Evolutionary conservation across 2,329 filamentous ascomycete genomes (phyloP), one percentile per base, ranked within the genome.

Genomic region (Colletotrichum sp.): DNA sequence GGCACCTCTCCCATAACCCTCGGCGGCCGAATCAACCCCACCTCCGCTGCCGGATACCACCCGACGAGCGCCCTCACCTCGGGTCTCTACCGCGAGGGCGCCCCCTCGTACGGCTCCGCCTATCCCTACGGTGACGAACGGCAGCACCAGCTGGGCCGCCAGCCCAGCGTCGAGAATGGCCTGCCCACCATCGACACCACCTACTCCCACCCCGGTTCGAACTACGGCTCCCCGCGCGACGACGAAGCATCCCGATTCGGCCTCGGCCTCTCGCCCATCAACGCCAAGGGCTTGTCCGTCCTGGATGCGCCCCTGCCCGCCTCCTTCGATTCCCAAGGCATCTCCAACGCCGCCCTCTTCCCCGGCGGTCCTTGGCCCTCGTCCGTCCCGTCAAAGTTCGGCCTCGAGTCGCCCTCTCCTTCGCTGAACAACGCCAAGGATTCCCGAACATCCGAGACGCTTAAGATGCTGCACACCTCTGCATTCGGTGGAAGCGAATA

Each of bases 241-340:
- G 91, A 93, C 75, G 88, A 90, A 64, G 80, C 86, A 15, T 86
- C 83, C 71, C 87, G 91, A 38, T 87, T 90, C 36, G 92, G 94
- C n/a, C 89, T 96, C 52, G 94, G 94, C 28, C 90, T 97, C 68
- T 98, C 96, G 16, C 95, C 96, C 1, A 90, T 90, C 66, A 91
- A 92, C 79, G 92, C 92, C 69, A 93, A 92, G 79, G 91, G 90
- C 4, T 84, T 98, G n/a, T 97, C 95, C n/a, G 95, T 98, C 16
- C 90, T 98, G 77, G 96, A 99, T 86, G 97, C 96, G 4, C 96
- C 95, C 18, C 90, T 99, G 10, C 97, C 97, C 2, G 95, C 96
- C 10, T 99, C 96, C 0, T 98, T 99, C 83, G 97, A 99, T 85
- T 98, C 96, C 80, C 97, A 98, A 81, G 96, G 96, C 66, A 95